Evolutionary conservation across 306 rosid genomes (phyloP).

Genomic region (Casuarina equisetifolia): DNA sequence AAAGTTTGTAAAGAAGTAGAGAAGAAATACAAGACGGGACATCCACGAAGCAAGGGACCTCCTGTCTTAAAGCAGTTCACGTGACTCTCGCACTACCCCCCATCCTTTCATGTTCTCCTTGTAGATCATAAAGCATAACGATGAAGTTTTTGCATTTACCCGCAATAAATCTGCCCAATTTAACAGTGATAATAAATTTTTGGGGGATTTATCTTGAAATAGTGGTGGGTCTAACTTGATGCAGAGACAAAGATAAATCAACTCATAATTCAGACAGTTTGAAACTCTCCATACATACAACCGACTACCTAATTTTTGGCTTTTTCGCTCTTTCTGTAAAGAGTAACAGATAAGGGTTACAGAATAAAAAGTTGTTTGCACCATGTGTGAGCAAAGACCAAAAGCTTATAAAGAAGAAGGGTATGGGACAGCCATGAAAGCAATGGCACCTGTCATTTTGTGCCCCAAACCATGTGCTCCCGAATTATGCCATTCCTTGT

Average conservation of each 20-base stretch:
- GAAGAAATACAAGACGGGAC: background rate
- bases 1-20: background rate
- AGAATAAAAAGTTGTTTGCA: constrained; percentile 33
- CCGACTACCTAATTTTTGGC: background rate
- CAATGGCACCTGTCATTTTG: constrained; percentile 55
- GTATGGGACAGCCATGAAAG: constrained; percentile 57
- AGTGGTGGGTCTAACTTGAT: background rate
- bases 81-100: background rate
- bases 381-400: constrained; percentile 40
- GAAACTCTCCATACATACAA: constrained; percentile 16
- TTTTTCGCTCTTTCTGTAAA: background rate
- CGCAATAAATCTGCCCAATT: too few relatives aligned
- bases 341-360: background rate
- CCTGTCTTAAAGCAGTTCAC: background rate
- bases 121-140: background rate
- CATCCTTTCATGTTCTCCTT: background rate
- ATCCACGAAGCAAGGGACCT: background rate
- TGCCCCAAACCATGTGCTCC: constrained; percentile 57
- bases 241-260: background rate
- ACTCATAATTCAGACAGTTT: background rate
- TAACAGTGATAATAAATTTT: background rate
- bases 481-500: constrained; percentile 38
- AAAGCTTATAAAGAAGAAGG: constrained; percentile 24
- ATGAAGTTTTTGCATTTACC: too few relatives aligned
- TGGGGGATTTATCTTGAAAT: background rate